Evolutionary conservation across 768 basidiomycete genomes (phyloP).

Genomic region (Leucocoprinus birnbaumii): DNA sequence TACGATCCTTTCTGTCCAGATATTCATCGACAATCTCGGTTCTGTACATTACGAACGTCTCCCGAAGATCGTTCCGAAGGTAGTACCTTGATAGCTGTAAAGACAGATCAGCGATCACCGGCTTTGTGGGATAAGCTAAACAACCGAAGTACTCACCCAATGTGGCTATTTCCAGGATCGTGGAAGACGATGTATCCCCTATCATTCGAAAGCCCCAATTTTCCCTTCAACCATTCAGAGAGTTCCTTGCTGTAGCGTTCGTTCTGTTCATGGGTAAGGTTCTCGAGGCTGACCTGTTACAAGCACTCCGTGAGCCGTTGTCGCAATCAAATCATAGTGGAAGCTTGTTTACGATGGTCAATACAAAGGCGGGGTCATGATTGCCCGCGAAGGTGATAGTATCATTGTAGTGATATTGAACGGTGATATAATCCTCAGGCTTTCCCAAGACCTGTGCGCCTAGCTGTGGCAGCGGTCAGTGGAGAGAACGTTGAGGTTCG

Average conservation of each 20-base stretch:
- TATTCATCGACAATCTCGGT: neutral
- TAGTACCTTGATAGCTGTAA: slow-evolving; percentile 39
- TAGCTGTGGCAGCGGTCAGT: slow-evolving; percentile 37
- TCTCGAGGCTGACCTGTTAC: slow-evolving; percentile 53
- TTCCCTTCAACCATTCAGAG: slow-evolving; percentile 50
- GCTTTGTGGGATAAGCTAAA: no score
- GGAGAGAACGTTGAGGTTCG: neutral
- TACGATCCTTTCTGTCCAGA: no score
- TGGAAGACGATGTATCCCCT: slow-evolving; percentile 60
- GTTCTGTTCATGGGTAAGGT: slow-evolving; percentile 45
- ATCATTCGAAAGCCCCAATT: slow-evolving; percentile 45
- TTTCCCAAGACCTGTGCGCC: slow-evolving; percentile 51
- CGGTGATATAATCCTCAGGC: slow-evolving; percentile 52
- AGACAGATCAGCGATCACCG: no score
- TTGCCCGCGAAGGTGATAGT: slow-evolving; percentile 58
- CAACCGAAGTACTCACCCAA: slow-evolving; percentile 46
- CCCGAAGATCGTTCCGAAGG: slow-evolving; percentile 39
- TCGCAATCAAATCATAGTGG: no score
- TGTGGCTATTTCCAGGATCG: slow-evolving; percentile 48
- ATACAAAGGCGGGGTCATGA: slow-evolving; percentile 62
- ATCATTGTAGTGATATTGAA: slow-evolving; percentile 55
- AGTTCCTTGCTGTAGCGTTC: slow-evolving; percentile 53
- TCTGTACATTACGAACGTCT: neutral
- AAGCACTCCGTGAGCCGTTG: no score
- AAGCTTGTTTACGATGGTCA: slow-evolving; percentile 57